These are phyloP conservation scores for Thielaviopsis populi DNA, from an alignment of 2,329 filamentous ascomycete species.

Conservation along the genomic window DNA sequence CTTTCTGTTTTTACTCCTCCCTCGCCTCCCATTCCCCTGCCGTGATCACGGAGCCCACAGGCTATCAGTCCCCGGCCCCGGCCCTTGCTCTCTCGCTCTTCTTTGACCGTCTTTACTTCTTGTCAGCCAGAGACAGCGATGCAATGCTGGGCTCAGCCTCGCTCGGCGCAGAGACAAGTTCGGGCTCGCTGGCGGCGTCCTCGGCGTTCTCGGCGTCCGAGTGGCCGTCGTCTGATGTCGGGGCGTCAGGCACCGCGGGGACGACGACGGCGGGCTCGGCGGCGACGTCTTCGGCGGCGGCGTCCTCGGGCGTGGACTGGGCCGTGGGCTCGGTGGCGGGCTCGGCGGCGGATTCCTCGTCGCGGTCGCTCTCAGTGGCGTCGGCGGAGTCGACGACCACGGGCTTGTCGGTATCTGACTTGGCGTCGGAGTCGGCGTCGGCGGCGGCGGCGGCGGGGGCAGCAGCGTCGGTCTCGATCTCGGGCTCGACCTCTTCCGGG, in stretches of 20 bases:
- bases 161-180: conserved; percentile 6
- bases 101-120: neutral
- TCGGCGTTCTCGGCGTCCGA: conserved; percentile 7
- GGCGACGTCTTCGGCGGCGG: neutral
- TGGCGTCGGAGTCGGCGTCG: neutral
- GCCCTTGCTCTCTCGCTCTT: neutral
- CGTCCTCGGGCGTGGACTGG: neutral
- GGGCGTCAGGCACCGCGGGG: neutral
- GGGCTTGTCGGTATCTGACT: conserved; percentile 2
- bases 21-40: neutral
- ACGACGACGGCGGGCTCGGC: neutral
- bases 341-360: too few species aligned
- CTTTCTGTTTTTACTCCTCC: neutral
- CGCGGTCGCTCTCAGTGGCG: neutral
- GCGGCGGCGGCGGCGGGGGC: neutral
- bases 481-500: conserved; percentile 16
- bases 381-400: neutral
- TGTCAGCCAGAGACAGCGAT: neutral
- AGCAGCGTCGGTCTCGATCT: neutral
- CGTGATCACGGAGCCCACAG: too few species aligned
- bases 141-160: neutral
- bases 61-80: too few species aligned
- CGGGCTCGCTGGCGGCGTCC: conserved; percentile 6
- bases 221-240: conserved; percentile 2
- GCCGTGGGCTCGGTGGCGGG: neutral